Percentiles rank a stretch among this genome's conserved stretches.
phyloP scores from a whole-genome alignment of 305 asterid species.

The Solanum hybrid region DNA sequence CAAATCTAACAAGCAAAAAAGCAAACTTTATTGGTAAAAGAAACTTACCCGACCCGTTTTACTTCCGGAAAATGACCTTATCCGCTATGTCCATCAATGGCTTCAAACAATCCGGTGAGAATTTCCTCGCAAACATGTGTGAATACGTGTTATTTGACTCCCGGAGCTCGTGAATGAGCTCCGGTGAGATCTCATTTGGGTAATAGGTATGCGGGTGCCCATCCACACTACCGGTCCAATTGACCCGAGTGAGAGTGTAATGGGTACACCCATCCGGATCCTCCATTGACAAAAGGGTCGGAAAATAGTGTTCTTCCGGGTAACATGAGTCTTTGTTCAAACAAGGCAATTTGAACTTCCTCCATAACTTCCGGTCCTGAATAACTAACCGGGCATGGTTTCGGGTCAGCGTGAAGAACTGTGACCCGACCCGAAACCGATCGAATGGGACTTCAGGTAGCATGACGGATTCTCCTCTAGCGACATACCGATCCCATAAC shows the following conservation, averaged over 20 bases:
- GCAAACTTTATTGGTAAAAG: not conserved
- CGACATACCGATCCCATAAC: slow-evolving; percentile 51
- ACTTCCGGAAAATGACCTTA: slow-evolving; percentile 60
- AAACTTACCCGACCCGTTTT: slow-evolving; percentile 26
- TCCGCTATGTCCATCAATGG: slow-evolving; percentile 59
- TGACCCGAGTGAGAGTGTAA: slow-evolving; percentile 67
- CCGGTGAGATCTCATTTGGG: slow-evolving; percentile 42
- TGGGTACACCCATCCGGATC: slow-evolving; percentile 60
- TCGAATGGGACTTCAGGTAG: slow-evolving; percentile 60
- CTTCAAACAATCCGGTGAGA: slow-evolving; percentile 64
- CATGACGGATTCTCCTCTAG: slow-evolving; percentile 67
- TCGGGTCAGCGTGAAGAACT: slow-evolving; percentile 55
- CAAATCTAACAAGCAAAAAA: not conserved
- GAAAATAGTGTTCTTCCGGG: slow-evolving; percentile 83
- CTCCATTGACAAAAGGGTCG: slow-evolving; percentile 75
- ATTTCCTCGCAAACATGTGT: slow-evolving; percentile 67
- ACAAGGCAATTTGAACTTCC: slow-evolving; percentile 68
- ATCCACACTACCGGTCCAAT: slow-evolving; percentile 59
- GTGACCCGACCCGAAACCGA: slow-evolving; percentile 63
- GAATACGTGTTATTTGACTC: slow-evolving; percentile 49
- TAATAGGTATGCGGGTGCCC: slow-evolving; percentile 82
- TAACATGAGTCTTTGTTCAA: slow-evolving; percentile 53
- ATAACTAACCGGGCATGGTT: slow-evolving; percentile 53
- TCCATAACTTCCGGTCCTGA: slow-evolving; percentile 67
- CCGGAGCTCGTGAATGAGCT: slow-evolving; percentile 55